Evolutionary conservation across 1,139 yeast species (phyloP), one percentile per base, ranked within the genome.

Genomic region (Kodamaea anthophila): DNA sequence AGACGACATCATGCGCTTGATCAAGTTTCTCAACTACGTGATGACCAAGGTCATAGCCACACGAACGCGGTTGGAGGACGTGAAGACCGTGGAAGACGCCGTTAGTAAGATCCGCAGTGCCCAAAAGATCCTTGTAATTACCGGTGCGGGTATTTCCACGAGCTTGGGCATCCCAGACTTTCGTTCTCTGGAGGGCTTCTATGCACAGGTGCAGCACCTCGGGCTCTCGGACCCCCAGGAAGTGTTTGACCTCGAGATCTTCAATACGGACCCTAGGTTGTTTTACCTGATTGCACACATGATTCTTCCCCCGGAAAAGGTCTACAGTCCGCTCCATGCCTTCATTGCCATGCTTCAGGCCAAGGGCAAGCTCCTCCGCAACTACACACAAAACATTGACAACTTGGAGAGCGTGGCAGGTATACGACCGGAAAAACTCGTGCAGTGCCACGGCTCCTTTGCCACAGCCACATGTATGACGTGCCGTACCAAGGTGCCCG

Each of bases 61-160:
- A 37, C 64, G 93, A 38, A 59, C 70, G 4, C 58, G 80, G 37
- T 43, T 78, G 19, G 62, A 67, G 3, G 53, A 63, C 36, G 73
- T 80, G 40, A 58, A 65, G 32, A 73, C 79, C 1, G 47, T 84
- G 4, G 79, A 77, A n/a, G 76, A 79, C 39, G 76, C 81, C 1
- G 54, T 74, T 3, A 60, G 61, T 1, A 70, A 71, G 26, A 61
- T 88, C 23, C 44, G 62, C 12, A 59, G 58, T 8, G 75, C 93
- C 51, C 51, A 67, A 12, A 80, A 77, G 33, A 72, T 91, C 13
- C 48, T 91, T 38, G 94, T 91, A 1, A 60, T 91, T 15, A 86
- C 96, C 0, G 98, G 98, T 4, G 98, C 98, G 0, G 98, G 98
- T 12, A 87, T 91, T 26, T 85, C 96, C 11, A 88, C 96, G 4